Evolutionary conservation across 2,329 filamentous ascomycete genomes (phyloP), one percentile per base, ranked within the genome.

Genomic region (Knufia fluminis): DNA sequence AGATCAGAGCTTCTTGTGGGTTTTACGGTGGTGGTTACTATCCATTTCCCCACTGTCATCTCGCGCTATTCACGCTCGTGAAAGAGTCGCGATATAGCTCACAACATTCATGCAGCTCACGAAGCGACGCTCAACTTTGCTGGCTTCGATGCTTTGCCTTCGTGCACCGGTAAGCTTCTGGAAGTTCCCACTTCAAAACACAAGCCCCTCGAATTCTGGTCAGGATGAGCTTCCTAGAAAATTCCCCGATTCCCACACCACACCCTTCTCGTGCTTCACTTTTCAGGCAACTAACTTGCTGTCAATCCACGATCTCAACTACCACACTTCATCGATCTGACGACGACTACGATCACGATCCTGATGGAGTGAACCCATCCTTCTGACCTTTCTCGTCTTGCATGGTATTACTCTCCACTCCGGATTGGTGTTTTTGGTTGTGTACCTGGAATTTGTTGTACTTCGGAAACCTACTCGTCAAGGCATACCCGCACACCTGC

Each of bases 41-140:
- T 19, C 22, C 40, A 12, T 26, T 26, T 3, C 14, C 33, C 20
- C 22, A 10, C 24, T 6, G 31, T 10, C 28, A 19, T 7, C 31
- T 33, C 46, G 32, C 39, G 46, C 38, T 43, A 42, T 39, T 55
- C 56, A 46, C 56, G 54, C 51, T 41, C 56, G 56, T 51, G 56
- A 51, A 17, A 54, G 36, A 48, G 28, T 57, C 56, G 56, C 45
- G 56, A 58, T 55, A 57, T 55, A 57, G 54, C 52, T 52, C 49
- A 49, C 43, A 44, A 49, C 51, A 54, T 24, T 38, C 19, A 50
- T 54, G 47, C 52, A 49, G 48, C 48, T 44, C 42, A 46, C 26
- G 14, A 22, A 23, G 32, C 32, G 14, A 32, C 19, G 9, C 26
- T 32, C 12, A 12, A 20, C 31, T 41, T 32, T 14, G 19, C 23